A percentile compares a stretch with the other conserved stretches of the same genome.
Conservation (phyloP, 768 basidiomycete species). For the Cystobasidium tubakii region DNA sequence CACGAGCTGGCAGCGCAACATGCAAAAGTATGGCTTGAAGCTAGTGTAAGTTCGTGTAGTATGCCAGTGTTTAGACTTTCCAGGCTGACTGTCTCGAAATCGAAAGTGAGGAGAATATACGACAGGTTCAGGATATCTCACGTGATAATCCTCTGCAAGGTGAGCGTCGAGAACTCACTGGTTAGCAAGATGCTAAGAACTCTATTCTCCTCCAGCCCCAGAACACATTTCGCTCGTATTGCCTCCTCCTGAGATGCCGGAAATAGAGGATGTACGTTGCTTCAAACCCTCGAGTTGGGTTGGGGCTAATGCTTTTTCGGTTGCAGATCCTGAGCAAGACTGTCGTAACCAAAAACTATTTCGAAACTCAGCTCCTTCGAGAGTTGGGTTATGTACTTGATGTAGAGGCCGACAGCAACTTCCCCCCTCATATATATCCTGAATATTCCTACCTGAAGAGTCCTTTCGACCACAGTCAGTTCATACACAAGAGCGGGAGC, state of each 20-base stretch:
- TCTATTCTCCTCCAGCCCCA: background rate
- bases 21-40: slow-evolving; percentile 82
- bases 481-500: slow-evolving; percentile 80
- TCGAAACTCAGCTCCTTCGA: slow-evolving; percentile 12
- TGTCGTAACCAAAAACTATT: slow-evolving; percentile 8
- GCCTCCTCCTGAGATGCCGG: slow-evolving; percentile 15
- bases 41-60: slow-evolving; percentile 61
- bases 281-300: too few relatives aligned
- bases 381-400: slow-evolving; percentile 51
- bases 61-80: background rate
- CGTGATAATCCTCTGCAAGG: slow-evolving; percentile 28
- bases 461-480: slow-evolving; percentile 77
- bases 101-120: slow-evolving; percentile 62
- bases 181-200: background rate
- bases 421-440: slow-evolving; percentile 58
- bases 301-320: too few relatives aligned
- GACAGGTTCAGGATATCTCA: slow-evolving; percentile 79
- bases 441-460: slow-evolving; percentile 78
- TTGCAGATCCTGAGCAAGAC: slow-evolving; percentile 6
- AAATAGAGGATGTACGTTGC: slow-evolving; percentile 4
- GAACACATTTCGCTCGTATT: background rate
- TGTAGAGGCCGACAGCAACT: slow-evolving; percentile 44
- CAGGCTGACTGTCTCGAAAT: slow-evolving; percentile 13
- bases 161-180: background rate
- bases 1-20: slow-evolving; percentile 69